These are phyloP conservation scores for Penicillium freii DNA, from an alignment of 2,329 filamentous ascomycete species.

Conservation along the genomic window DNA sequence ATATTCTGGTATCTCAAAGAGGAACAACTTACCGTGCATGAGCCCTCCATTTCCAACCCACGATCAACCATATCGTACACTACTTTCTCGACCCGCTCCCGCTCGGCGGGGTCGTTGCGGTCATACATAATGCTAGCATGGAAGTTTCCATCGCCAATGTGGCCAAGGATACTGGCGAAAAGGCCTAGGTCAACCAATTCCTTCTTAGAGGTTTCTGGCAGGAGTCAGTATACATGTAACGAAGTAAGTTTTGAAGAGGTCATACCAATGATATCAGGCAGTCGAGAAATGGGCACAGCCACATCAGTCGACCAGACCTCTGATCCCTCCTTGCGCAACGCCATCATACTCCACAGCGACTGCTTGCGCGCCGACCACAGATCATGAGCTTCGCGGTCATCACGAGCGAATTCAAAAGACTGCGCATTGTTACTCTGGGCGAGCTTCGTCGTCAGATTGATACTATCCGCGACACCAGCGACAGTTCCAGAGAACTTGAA, in stretches of 20 bases:
- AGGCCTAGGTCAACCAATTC: constrained; percentile 82
- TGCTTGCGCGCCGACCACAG: constrained; percentile 63
- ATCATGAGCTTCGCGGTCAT: constrained; percentile 53
- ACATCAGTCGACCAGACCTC: constrained; percentile 64
- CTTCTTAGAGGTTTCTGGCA: constrained; percentile 75
- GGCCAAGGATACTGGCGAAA: constrained; percentile 83
- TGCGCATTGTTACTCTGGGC: constrained; percentile 59
- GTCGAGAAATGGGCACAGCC: constrained; percentile 58
- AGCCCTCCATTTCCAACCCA: constrained; percentile 92
- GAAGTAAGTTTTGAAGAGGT: background rate
- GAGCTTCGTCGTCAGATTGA: constrained; percentile 65
- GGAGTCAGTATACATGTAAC: constrained; percentile 13
- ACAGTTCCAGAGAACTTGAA: constrained; percentile 71
- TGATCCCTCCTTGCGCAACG: constrained; percentile 53
- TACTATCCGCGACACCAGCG: constrained; percentile 74
- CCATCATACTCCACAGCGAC: constrained; percentile 61
- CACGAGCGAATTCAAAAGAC: constrained; percentile 56
- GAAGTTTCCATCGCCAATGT: constrained; percentile 93
- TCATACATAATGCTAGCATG: constrained; percentile 91
- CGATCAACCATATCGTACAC: constrained; percentile 87
- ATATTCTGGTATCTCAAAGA: background rate
- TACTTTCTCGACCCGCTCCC: constrained; percentile 72
- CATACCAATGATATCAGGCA: constrained; percentile 61
- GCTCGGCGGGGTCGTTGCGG: constrained; percentile 65
- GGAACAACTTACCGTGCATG: constrained; percentile 62